Conservation (phyloP, 2,329 filamentous ascomycete species). For the Zymoseptoria crescenta region DNA sequence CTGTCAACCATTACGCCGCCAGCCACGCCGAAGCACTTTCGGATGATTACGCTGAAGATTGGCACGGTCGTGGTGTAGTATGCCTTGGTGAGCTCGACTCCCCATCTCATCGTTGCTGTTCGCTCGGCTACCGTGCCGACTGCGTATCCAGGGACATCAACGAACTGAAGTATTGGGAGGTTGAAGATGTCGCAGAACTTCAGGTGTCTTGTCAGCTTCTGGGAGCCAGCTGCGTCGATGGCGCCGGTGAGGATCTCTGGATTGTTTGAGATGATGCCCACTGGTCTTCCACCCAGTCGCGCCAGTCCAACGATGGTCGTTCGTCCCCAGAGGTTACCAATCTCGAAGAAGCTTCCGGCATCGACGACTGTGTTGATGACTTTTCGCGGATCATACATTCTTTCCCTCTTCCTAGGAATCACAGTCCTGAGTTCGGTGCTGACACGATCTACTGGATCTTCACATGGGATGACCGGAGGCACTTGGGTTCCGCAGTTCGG, state of each 20-base stretch:
- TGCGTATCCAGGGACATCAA: slow-evolving; percentile 56
- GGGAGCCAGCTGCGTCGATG: slow-evolving; percentile 52
- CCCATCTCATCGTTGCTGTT: slow-evolving; percentile 57
- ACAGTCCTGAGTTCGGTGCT: slow-evolving; percentile 46
- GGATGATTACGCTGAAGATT: slow-evolving; percentile 55
- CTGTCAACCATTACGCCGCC: slow-evolving; percentile 58
- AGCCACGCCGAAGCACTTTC: slow-evolving; percentile 56
- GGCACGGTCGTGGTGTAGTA: slow-evolving; percentile 57
- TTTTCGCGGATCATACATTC: slow-evolving; percentile 53
- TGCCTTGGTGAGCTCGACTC: slow-evolving; percentile 52
- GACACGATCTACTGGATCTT: slow-evolving; percentile 45
- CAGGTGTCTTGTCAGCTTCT: slow-evolving; percentile 53
- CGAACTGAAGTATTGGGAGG: slow-evolving; percentile 54
- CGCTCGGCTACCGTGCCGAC: slow-evolving; percentile 57
- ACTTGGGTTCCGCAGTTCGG: slow-evolving; percentile 50
- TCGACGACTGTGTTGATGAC: slow-evolving; percentile 54
- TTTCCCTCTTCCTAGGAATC: slow-evolving; percentile 49
- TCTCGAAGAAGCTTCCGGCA: slow-evolving; percentile 53
- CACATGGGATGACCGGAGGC: slow-evolving; percentile 39
- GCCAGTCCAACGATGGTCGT: slow-evolving; percentile 56
- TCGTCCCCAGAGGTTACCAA: slow-evolving; percentile 55
- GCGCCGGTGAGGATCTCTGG: slow-evolving; percentile 56
- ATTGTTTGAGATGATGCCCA: slow-evolving; percentile 54
- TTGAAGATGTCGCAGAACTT: slow-evolving; percentile 61
- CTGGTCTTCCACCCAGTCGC: slow-evolving; percentile 47